Evolutionary conservation across 305 asterid species (phyloP).

Genomic region (Fraxinus xanthoxyloides): DNA sequence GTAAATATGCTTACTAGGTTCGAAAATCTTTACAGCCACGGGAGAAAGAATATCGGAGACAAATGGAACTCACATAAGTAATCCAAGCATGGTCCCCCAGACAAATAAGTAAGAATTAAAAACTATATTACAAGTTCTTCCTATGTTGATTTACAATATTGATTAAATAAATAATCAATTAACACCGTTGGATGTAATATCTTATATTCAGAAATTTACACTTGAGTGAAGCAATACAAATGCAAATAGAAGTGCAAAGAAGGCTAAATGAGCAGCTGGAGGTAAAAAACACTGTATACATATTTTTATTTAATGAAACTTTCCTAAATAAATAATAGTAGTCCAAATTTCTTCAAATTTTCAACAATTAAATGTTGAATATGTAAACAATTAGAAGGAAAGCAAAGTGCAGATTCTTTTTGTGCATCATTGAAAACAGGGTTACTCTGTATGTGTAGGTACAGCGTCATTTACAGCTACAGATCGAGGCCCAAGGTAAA

Average conservation of each 20-base stretch:
- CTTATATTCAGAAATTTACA: constrained; percentile 58
- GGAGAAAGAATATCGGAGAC: constrained; percentile 60
- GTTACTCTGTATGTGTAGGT: constrained; percentile 49
- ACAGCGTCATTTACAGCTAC: constrained; percentile 83
- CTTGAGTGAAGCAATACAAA: constrained; percentile 77
- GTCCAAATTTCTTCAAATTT: background rate
- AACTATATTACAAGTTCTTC: constrained; percentile 14
- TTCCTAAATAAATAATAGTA: background rate
- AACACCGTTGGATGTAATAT: constrained; percentile 7
- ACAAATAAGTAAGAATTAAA: constrained; percentile 53
- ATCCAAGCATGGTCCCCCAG: constrained; percentile 51
- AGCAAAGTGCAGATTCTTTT: background rate
- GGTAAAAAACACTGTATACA: constrained; percentile 40
- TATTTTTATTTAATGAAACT: background rate
- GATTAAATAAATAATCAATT: constrained; percentile 5
- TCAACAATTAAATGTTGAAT: background rate
- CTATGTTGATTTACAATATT: background rate
- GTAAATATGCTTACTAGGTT: constrained; percentile 3
- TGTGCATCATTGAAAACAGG: background rate
- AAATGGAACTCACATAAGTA: constrained; percentile 45
- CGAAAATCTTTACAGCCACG: constrained; percentile 44
- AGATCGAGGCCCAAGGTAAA: constrained; percentile 94
- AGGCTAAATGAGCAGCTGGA: constrained; percentile 88
- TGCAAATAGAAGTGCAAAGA: constrained; percentile 90
- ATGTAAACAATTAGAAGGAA: background rate